A percentile compares a stretch with the other conserved stretches of the same genome.
These are phyloP conservation scores for Boletus vinaceobasis DNA, from an alignment of 768 basidiomycete species.

Conservation along the genomic window DNA sequence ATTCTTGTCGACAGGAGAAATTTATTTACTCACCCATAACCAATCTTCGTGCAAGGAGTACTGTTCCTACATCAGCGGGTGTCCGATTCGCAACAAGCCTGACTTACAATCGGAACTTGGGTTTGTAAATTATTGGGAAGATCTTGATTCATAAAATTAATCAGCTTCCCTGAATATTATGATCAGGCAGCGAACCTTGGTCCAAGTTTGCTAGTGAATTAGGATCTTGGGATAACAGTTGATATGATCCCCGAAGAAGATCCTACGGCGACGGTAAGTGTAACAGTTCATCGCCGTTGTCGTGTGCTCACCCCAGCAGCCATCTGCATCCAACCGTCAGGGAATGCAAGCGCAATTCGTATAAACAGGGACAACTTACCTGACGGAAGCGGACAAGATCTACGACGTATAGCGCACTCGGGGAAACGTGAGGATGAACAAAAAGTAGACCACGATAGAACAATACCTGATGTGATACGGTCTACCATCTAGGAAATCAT, in stretches of 20 bases:
- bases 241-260: conserved; percentile 87
- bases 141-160: conserved; percentile 45
- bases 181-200: conserved; percentile 54
- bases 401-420: conserved; percentile 90
- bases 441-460: not conserved
- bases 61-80: conserved; percentile 36
- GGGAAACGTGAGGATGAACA: conserved; percentile 7
- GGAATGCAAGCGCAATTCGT: not conserved
- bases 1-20: not conserved
- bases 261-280: conserved; percentile 46
- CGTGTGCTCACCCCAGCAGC: conserved; percentile 51
- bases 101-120: conserved; percentile 87
- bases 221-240: conserved; percentile 90
- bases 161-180: not conserved
- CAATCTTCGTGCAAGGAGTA: conserved; percentile 89
- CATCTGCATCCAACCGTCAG: conserved; percentile 32
- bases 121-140: conserved; percentile 93
- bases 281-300: not conserved
- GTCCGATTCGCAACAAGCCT: not conserved
- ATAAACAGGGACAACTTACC: conserved; percentile 35
- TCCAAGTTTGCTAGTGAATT: conserved; percentile 92
- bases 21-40: conserved; percentile 73
- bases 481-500: conserved; percentile 73
- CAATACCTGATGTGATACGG: conserved; percentile 94
- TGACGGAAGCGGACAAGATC: conserved; percentile 95